phyloP scores from a whole-genome alignment of 2,329 filamentous ascomycete genomes.

The Monilinia polystroma region DNA sequence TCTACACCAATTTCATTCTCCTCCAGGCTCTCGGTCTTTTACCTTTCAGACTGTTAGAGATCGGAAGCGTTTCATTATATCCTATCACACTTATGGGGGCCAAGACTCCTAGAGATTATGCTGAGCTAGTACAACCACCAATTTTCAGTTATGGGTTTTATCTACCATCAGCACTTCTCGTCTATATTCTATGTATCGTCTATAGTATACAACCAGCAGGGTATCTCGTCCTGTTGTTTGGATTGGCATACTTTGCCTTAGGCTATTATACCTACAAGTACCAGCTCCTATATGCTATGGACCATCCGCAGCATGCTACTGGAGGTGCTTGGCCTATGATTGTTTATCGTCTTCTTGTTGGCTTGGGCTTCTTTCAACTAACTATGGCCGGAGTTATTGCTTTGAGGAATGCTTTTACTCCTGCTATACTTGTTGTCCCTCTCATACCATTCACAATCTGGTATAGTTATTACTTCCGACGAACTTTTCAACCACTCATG shows the following conservation, averaged over 20 bases:
- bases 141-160: constrained; percentile 96
- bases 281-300: constrained; percentile 96
- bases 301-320: constrained; percentile 90
- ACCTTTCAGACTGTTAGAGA: constrained; percentile 86
- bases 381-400: constrained; percentile 88
- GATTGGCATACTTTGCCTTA: constrained; percentile 77
- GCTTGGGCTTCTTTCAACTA: constrained; percentile 83
- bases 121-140: constrained; percentile 76
- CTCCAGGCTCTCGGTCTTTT: constrained; percentile 92
- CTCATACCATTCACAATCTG: constrained; percentile 79
- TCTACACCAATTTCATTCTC: constrained; percentile 93
- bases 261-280: constrained; percentile 95
- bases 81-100: constrained; percentile 76
- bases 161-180: constrained; percentile 84
- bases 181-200: constrained; percentile 93
- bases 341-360: constrained; percentile 84
- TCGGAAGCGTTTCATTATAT: constrained; percentile 81
- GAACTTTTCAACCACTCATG: constrained; percentile 83
- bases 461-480: constrained; percentile 81
- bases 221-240: constrained; percentile 77
- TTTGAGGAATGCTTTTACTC: constrained; percentile 68
- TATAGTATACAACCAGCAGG: constrained; percentile 85
- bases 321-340: constrained; percentile 96
- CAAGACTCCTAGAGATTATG: constrained; percentile 85
- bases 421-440: constrained; percentile 71